Conservation (phyloP, 1,284 basidiomycete species). For the Spongiforma sp. region DNA sequence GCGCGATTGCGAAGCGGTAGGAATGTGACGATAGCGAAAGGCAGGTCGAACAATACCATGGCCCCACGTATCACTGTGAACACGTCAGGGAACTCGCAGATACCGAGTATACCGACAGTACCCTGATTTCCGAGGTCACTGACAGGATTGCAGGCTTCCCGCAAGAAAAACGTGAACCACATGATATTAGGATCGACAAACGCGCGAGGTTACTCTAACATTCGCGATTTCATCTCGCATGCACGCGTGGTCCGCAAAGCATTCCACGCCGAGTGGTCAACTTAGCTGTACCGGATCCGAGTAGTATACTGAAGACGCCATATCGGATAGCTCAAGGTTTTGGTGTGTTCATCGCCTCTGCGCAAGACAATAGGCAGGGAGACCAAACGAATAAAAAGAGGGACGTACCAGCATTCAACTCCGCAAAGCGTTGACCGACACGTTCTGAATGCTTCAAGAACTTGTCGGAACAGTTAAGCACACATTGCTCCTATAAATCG, state of each 20-base stretch:
- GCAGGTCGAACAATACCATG: no score
- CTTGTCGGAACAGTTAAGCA: constrained; percentile 86
- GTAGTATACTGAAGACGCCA: not conserved
- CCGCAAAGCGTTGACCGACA: constrained; percentile 91
- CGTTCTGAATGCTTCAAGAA: constrained; percentile 98
- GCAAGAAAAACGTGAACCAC: constrained; percentile 4
- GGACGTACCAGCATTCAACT: constrained; percentile 85
- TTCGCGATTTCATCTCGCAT: constrained; percentile 19
- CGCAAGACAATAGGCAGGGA: constrained; percentile 1
- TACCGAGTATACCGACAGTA: not conserved
- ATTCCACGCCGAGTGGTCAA: constrained; percentile 19
- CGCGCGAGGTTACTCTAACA: constrained; percentile 23
- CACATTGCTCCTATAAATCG: constrained; percentile 63
- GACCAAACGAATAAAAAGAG: not conserved
- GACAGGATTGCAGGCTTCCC: not conserved
- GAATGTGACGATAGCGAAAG: no score
- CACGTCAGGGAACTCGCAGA: not conserved
- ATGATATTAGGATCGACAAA: constrained; percentile 22
- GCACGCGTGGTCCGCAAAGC: constrained; percentile 12
- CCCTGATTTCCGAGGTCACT: no score
- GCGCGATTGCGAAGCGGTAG: no score
- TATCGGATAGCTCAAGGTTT: constrained; percentile 31
- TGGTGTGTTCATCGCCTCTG: constrained; percentile 39
- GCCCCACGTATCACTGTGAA: no score
- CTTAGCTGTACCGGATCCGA: constrained; percentile 8